phyloP scores from a whole-genome alignment of 305 asterid species.

The Andrographis paniculata region DNA sequence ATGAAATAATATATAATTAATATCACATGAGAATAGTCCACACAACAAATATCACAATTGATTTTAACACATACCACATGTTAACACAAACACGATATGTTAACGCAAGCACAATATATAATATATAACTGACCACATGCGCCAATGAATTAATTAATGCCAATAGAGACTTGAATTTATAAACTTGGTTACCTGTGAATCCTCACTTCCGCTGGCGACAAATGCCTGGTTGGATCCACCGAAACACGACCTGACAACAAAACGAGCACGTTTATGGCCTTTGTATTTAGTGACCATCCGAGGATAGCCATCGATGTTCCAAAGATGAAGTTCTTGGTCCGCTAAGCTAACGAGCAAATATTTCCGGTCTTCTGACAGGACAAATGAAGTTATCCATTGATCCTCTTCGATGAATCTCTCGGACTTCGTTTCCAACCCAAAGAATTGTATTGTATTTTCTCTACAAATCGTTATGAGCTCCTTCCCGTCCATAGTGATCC shows the following conservation, averaged over 20 bases:
- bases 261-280: slow-evolving; percentile 77
- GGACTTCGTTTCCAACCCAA: slow-evolving; percentile 52
- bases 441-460: slow-evolving; percentile 39
- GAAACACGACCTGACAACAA: slow-evolving; percentile 64
- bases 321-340: slow-evolving; percentile 58
- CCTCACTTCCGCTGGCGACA: slow-evolving; percentile 89
- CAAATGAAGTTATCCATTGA: slow-evolving; percentile 56
- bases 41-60: no score
- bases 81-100: no score
- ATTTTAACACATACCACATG: no score
- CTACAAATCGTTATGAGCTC: slow-evolving; percentile 62
- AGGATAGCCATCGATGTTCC: slow-evolving; percentile 40
- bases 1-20: no score
- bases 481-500: slow-evolving; percentile 37
- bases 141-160: no score
- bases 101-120: no score
- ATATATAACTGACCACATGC: no score
- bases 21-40: no score
- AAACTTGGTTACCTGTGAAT: slow-evolving; percentile 82
- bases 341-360: slow-evolving; percentile 58
- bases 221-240: slow-evolving; percentile 75
- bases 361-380: slow-evolving; percentile 65
- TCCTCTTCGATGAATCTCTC: slow-evolving; percentile 63
- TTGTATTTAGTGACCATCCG: slow-evolving; percentile 45
- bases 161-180: no score